These are phyloP conservation scores for Pouteria glomerata DNA, from an alignment of 148 eudicot species.

Conservation along the genomic window DNA sequence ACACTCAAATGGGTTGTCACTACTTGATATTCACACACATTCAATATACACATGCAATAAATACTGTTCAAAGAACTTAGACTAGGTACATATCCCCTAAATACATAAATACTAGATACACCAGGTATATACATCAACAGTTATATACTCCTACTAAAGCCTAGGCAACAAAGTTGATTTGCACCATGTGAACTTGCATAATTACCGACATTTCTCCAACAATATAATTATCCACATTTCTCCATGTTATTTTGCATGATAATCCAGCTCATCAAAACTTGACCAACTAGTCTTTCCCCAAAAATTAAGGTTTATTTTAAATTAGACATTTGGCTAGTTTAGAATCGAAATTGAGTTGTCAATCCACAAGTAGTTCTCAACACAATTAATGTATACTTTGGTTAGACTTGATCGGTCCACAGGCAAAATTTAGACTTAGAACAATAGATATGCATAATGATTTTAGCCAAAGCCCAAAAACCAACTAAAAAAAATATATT, in stretches of 20 bases:
- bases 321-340: neutral
- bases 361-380: neutral
- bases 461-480: neutral
- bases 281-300: neutral
- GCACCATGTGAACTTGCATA: neutral
- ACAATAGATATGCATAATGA: neutral
- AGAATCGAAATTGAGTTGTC: neutral
- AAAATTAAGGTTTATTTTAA: neutral
- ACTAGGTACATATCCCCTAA: no score
- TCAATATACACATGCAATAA: no score
- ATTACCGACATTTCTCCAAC: neutral
- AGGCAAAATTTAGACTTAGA: neutral
- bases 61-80: no score
- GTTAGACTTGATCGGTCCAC: neutral
- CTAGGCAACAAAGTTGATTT: neutral
- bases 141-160: constrained; percentile 2
- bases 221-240: neutral
- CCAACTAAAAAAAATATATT: neutral
- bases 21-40: no score
- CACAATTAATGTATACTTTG: neutral
- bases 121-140: no score
- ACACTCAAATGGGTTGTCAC: no score
- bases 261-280: neutral
- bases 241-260: neutral
- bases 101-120: no score